Evolutionary conservation across 2,329 filamentous ascomycete species (phyloP).

Genomic region (Pleurostoma richardsiae): DNA sequence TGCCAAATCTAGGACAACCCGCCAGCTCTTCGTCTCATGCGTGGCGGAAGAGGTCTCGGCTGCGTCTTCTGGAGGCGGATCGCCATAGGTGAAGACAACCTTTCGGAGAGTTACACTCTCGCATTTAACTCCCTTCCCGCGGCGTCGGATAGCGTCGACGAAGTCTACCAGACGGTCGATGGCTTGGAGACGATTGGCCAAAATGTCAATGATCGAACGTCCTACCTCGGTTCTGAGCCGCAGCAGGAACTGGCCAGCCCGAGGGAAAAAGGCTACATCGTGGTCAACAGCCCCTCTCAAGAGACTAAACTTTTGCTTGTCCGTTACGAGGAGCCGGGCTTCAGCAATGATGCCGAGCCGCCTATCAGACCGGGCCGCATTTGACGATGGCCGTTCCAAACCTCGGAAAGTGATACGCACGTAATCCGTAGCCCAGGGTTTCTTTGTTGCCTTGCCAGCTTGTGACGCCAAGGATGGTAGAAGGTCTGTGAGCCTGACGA

Average conservation of each 20-base stretch:
- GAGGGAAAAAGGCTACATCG: slow-evolving; percentile 57
- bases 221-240: slow-evolving; percentile 55
- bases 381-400: slow-evolving; percentile 22
- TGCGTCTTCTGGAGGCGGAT: slow-evolving; percentile 16
- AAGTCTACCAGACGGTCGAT: slow-evolving; percentile 69
- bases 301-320: slow-evolving; percentile 48
- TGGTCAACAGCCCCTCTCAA: slow-evolving; percentile 51
- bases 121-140: slow-evolving; percentile 49
- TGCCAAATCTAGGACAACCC: slow-evolving; percentile 54
- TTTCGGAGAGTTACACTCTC: slow-evolving; percentile 56
- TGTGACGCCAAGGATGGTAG: slow-evolving; percentile 13
- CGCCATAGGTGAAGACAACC: slow-evolving; percentile 65
- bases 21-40: slow-evolving; percentile 31
- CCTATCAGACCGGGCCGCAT: slow-evolving; percentile 1
- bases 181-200: slow-evolving; percentile 56
- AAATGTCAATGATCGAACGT: slow-evolving; percentile 50
- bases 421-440: slow-evolving; percentile 54
- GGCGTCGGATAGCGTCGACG: slow-evolving; percentile 57
- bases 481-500: slow-evolving; percentile 43
- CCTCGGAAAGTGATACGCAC: slow-evolving; percentile 54
- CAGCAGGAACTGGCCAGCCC: slow-evolving; percentile 58
- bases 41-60: slow-evolving; percentile 5
- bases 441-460: slow-evolving; percentile 15
- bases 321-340: slow-evolving; percentile 49
- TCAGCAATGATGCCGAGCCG: slow-evolving; percentile 38